Base-by-base conservation (phyloP, 805 yeast species). In the Kluyveromyces siamensis region DNA sequence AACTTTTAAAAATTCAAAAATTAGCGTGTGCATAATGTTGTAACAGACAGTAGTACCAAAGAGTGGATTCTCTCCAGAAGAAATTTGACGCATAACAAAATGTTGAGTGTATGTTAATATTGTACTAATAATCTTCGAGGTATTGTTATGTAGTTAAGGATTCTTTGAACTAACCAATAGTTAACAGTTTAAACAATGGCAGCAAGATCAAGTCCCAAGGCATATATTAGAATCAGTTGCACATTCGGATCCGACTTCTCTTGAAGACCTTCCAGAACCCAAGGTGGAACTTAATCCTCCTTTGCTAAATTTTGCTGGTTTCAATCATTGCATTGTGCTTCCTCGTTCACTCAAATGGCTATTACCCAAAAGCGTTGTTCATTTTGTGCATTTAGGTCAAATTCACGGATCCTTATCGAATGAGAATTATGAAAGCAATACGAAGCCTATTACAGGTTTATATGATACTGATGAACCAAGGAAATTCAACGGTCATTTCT, bases 131-230 rank as follows among this genome's bases (percentile, higher is more conserved):
- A 37, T 19, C 17, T 8, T 13, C 11, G 9, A 21, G 8, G 19
- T 42, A 6, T 4, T 10, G 1, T 6, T 16, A 16, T 35, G 39
- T 21, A 30, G 4, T 5, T 30, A 7, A 30, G 8, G 7, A 30
- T 30, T 11, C 14, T 30, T 16, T 27, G 11, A 19, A 51, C 51
- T 48, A 46, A 51, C 53, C 7, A 13, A 27, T 41, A 16, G 13
- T n/a, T 25, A 18, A 3, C 45, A 72, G 75, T 72, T 77, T 47
- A 77, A 77, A 72, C 81, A 77, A 52, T 72, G 77, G 73, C 62
- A 64, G 48, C 76, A 73, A 16, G 53, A 58, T n/a, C 69, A 65
- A 38, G 65, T 68, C 25, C 78, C 80, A 33, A 72, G 81, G 52
- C 81, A 76, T 60, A 62, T 69, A 17, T 52, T 77, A 39, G 75